These are phyloP conservation scores for Xerophyta viscosa DNA, from an alignment of 106 monocot species.

Conservation along the genomic window DNA sequence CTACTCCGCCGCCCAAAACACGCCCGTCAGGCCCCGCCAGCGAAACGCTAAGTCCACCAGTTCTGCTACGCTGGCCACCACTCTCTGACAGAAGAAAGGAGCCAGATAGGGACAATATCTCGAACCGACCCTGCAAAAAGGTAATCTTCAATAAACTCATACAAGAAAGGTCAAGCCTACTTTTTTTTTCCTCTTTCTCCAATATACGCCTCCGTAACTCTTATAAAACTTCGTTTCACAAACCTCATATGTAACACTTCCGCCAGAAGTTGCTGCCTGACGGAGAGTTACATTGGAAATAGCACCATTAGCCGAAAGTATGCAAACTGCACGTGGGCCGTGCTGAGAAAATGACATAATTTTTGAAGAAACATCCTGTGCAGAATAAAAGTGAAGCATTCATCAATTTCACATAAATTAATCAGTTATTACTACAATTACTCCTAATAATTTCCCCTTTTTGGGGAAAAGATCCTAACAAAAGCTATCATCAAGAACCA, in stretches of 20 bases:
- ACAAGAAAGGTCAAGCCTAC: no score
- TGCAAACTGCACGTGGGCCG: constrained; percentile 79
- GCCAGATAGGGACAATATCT: constrained; percentile 88
- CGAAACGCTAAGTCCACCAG: constrained; percentile 86
- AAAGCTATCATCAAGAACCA: no score
- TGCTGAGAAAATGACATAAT: constrained; percentile 96
- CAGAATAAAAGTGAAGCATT: background rate
- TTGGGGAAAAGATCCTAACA: no score
- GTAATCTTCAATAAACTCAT: background rate
- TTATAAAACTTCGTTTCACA: no score
- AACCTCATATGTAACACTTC: constrained; percentile 98
- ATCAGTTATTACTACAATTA: background rate
- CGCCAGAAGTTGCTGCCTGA: constrained; percentile 91
- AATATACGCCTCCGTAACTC: no score
- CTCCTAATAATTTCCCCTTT: no score
- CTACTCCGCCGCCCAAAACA: constrained; percentile 90
- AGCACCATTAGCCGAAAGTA: constrained; percentile 91
- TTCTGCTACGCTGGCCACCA: constrained; percentile 84
- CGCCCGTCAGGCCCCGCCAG: constrained; percentile 94
- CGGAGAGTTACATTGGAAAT: constrained; percentile 95
- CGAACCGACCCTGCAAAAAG: constrained; percentile 75
- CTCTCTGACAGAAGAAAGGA: constrained; percentile 82
- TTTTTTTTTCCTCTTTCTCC: no score
- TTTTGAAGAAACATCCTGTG: constrained; percentile 87
- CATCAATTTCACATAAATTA: background rate